These are phyloP conservation scores for Xylaria sp. DNA, from an alignment of 2,329 filamentous ascomycete genomes.

Conservation along the genomic window DNA sequence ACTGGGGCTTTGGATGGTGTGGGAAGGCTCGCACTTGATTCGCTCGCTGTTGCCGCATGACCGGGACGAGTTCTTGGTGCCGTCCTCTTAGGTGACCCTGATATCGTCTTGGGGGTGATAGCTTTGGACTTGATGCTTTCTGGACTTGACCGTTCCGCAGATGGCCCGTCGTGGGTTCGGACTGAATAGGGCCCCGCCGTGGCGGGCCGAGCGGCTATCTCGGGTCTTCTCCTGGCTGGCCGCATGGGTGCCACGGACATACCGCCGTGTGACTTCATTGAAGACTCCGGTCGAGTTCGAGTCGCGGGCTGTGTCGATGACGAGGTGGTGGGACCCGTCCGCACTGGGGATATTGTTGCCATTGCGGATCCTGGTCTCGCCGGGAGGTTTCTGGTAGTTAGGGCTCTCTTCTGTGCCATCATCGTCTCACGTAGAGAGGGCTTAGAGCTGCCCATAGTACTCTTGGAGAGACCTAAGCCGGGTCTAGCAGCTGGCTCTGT, in stretches of 20 bases:
- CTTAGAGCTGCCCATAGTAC: slow-evolving; percentile 67
- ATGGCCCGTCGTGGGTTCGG: slow-evolving; percentile 61
- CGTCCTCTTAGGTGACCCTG: slow-evolving; percentile 64
- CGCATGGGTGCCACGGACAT: slow-evolving; percentile 73
- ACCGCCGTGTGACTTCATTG: slow-evolving; percentile 63
- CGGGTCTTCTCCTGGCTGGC: slow-evolving; percentile 67
- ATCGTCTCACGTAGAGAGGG: slow-evolving; percentile 84
- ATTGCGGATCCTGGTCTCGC: slow-evolving; percentile 71
- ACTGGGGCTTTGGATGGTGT: slow-evolving; percentile 56
- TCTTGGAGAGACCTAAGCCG: slow-evolving; percentile 71
- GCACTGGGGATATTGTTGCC: slow-evolving; percentile 68
- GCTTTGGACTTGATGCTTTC: slow-evolving; percentile 59
- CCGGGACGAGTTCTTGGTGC: slow-evolving; percentile 59
- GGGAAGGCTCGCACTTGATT: slow-evolving; percentile 60
- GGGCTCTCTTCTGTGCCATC: slow-evolving; percentile 79
- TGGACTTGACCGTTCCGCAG: slow-evolving; percentile 59
- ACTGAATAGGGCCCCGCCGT: slow-evolving; percentile 75
- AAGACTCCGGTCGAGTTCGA: slow-evolving; percentile 56
- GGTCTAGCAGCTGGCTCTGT: slow-evolving; percentile 63
- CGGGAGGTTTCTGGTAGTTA: slow-evolving; percentile 64
- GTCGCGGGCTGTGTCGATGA: slow-evolving; percentile 50
- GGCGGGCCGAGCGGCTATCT: slow-evolving; percentile 68
- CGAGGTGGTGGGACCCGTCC: slow-evolving; percentile 53
- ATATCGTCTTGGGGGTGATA: slow-evolving; percentile 62
- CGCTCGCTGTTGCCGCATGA: slow-evolving; percentile 62